These are phyloP conservation scores for Trametes punicea DNA, from an alignment of 768 basidiomycete genomes.

Conservation along the genomic window DNA sequence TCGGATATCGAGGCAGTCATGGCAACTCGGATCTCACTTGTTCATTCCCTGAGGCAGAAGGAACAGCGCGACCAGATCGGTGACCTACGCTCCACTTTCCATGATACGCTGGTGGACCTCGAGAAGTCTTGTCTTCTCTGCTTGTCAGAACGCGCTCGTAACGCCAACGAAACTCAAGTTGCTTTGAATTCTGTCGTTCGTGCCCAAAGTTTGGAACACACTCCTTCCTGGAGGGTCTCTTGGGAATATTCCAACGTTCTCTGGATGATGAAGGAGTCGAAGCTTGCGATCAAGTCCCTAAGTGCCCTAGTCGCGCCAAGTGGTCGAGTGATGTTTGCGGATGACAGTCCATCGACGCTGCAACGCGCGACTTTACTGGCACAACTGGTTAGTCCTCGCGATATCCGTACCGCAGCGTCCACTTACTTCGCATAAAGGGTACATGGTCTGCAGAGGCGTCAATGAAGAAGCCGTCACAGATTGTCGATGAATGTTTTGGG, in stretches of 20 bases:
- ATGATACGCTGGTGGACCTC: constrained; percentile 46
- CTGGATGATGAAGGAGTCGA: constrained; percentile 85
- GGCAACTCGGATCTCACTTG: constrained; percentile 77
- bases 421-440: constrained; percentile 50
- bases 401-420: too few relatives aligned
- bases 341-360: constrained; percentile 8
- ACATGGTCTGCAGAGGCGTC: constrained; percentile 89
- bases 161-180: constrained; percentile 66
- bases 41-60: constrained; percentile 64
- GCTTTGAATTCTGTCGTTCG: constrained; percentile 82
- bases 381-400: constrained; percentile 53
- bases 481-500: constrained; percentile 67
- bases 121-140: constrained; percentile 71
- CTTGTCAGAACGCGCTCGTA: constrained; percentile 70
- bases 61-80: constrained; percentile 80
- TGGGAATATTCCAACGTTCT: constrained; percentile 88
- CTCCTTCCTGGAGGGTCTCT: constrained; percentile 50
- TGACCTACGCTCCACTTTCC: constrained; percentile 54
- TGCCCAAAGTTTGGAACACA: constrained; percentile 59
- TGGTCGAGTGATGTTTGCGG: constrained; percentile 2
- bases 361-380: constrained; percentile 51
- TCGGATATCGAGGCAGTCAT: constrained; percentile 69
- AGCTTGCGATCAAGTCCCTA: constrained; percentile 73
- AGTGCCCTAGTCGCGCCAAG: constrained; percentile 36
- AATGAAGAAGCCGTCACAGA: constrained; percentile 71